Base-by-base conservation (phyloP, 306 rosid species). In the Spatholobus suberectus region DNA sequence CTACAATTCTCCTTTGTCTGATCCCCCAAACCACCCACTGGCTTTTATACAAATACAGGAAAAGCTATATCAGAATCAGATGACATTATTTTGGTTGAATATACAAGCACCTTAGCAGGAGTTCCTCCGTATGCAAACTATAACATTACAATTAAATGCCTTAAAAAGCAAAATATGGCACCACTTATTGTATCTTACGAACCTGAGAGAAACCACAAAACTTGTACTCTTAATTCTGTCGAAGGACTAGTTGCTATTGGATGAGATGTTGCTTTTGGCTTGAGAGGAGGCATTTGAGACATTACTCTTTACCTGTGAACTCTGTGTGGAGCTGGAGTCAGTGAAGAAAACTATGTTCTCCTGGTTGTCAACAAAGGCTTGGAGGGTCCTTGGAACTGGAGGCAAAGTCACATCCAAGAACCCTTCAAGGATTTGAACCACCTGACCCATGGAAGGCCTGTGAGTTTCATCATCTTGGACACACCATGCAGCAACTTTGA, bases 401-500 rank as follows among this genome's bases (percentile, higher is more conserved):
- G 98, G 95, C 79, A 79, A 17, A 61, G 78, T 73, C 67, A 93
- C 93, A 13, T 86, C 90, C 66, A 83, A 49, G 21, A 93, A 80
- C 8, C 90, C 91, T 20, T 95, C 97, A 5, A 95, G 94, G 34
- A 93, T 93, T 75, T 95, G 97, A 77, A 92, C 97, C 4, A 95
- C 90, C 43, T 90, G 95, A 63, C 95, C 89, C 98, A 91, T 95
- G 34, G 95, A 73, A 8, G 97, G 98, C 79, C 98, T 82, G 1
- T 86, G 84, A 80, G 41, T 41, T 65, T 95, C 97, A 24, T 82
- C 95, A 72, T 95, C 97, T 84, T 95, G 98, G 20, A 93, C 81
- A 72, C 97, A 93, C 98, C 98, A 95, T 10, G 94, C 90, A 14
- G 98, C 97, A 34, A 95, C 77, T 84, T 80, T 91, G 27, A 93